phyloP scores from a whole-genome alignment of 208 protist species.

The Porcisia deanei region DNA sequence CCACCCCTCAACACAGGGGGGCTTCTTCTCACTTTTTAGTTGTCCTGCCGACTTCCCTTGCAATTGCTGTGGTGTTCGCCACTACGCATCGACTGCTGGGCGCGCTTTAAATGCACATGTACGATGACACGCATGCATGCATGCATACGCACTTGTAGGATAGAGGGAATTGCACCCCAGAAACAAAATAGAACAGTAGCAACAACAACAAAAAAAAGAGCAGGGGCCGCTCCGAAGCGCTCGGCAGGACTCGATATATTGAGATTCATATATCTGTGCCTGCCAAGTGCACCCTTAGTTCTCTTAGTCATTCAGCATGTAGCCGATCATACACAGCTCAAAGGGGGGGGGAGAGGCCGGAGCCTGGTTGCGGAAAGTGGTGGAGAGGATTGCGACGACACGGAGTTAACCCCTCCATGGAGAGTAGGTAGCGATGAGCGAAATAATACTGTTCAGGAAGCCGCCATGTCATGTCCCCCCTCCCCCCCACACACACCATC shows the following conservation, averaged over 20 bases:
- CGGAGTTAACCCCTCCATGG: no score
- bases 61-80: neutral
- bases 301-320: neutral
- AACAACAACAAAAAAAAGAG: slow-evolving; percentile 19
- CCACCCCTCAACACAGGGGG: no score
- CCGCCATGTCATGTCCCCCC: neutral
- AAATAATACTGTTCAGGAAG: neutral
- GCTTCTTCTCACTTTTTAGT: neutral
- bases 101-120: neutral
- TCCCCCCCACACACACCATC: neutral
- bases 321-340: neutral
- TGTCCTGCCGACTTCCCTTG: neutral
- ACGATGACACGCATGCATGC: neutral
- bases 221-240: neutral
- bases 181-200: slow-evolving; percentile 7
- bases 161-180: neutral
- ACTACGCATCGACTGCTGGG: neutral
- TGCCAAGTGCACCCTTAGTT: neutral
- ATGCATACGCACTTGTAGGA: neutral
- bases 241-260: neutral
- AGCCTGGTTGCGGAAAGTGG: neutral
- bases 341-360: neutral
- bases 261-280: neutral
- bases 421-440: neutral
- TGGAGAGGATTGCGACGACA: neutral